These are phyloP conservation scores for Tetracladium maxilliforme DNA, from an alignment of 2,329 filamentous ascomycete genomes.

Conservation along the genomic window DNA sequence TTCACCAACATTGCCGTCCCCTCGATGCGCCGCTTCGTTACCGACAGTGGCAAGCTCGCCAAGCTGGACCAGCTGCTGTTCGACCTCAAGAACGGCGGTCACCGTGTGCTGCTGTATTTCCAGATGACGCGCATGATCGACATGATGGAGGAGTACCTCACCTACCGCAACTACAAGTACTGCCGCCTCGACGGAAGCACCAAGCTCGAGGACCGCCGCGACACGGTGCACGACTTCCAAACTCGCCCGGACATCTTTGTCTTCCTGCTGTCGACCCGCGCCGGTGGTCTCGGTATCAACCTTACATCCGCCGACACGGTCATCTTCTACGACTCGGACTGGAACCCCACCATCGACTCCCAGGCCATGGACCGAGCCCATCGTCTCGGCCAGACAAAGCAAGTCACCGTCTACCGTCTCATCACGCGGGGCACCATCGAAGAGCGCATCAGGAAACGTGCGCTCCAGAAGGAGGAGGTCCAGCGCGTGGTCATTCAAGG, in stretches of 20 bases:
- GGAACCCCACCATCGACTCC: slow-evolving; percentile 97
- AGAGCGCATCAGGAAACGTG: slow-evolving; percentile 92
- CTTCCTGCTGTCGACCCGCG: slow-evolving; percentile 89
- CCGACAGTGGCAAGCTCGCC: slow-evolving; percentile 90
- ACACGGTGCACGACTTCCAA: slow-evolving; percentile 95
- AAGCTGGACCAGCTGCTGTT: slow-evolving; percentile 78
- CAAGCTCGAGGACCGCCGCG: slow-evolving; percentile 89
- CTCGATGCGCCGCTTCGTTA: slow-evolving; percentile 95
- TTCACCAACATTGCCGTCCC: slow-evolving; percentile 89
- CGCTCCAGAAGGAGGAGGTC: slow-evolving; percentile 95
- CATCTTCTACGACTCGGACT: slow-evolving; percentile 99
- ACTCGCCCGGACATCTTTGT: slow-evolving; percentile 90
- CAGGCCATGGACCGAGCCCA: slow-evolving; percentile 99
- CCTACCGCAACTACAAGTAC: slow-evolving; percentile 98
- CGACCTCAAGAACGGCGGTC: slow-evolving; percentile 79
- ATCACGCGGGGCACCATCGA: slow-evolving; percentile 96
- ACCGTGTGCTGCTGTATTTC: slow-evolving; percentile 95
- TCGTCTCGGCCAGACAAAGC: slow-evolving; percentile 86
- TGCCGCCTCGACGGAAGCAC: slow-evolving; percentile 92
- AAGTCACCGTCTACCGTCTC: slow-evolving; percentile 94
- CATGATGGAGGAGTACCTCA: slow-evolving; percentile 96
- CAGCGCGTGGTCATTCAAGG: slow-evolving; percentile 94
- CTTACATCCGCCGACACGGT: slow-evolving; percentile 92
- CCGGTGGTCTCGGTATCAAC: slow-evolving; percentile 96
- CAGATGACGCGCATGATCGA: slow-evolving; percentile 99